Percentiles rank a stretch among this genome's conserved stretches.
Conservation (phyloP, 1,284 basidiomycete genomes). For the Cryptococcus sp. region DNA sequence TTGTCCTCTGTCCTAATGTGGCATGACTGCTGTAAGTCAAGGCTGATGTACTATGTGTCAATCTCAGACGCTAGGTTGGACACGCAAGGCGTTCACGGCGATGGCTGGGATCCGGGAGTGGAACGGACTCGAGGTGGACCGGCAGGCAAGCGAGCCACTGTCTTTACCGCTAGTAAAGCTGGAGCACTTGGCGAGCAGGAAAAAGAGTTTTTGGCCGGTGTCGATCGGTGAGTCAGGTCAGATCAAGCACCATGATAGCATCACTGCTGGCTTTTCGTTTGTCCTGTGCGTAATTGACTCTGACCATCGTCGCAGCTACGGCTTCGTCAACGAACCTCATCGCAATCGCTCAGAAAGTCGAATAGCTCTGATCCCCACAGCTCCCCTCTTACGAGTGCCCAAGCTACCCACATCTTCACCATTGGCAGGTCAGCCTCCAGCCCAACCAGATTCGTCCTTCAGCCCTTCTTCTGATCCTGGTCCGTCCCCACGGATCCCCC, state of each 20-base stretch:
- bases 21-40: background rate
- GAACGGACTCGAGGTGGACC: constrained; percentile 88
- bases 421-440: constrained; percentile 24
- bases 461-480: constrained; percentile 17
- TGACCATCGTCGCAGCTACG: constrained; percentile 63
- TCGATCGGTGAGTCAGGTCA: constrained; percentile 69
- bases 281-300: background rate
- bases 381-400: constrained; percentile 66
- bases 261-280: constrained; percentile 17
- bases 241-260: constrained; percentile 5
- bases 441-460: constrained; percentile 40
- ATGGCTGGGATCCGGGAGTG: constrained; percentile 86
- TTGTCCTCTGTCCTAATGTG: background rate
- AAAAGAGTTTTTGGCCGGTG: constrained; percentile 64
- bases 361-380: constrained; percentile 65
- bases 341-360: constrained; percentile 65
- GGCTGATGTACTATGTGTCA: background rate
- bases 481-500: constrained; percentile 20
- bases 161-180: constrained; percentile 57
- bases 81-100: constrained; percentile 78
- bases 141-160: constrained; percentile 49
- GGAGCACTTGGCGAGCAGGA: constrained; percentile 58
- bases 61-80: constrained; percentile 72
- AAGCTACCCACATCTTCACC: constrained; percentile 56
- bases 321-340: constrained; percentile 73